These are phyloP conservation scores for Croton setiger DNA, from an alignment of 441 rosid species.

Conservation along the genomic window DNA sequence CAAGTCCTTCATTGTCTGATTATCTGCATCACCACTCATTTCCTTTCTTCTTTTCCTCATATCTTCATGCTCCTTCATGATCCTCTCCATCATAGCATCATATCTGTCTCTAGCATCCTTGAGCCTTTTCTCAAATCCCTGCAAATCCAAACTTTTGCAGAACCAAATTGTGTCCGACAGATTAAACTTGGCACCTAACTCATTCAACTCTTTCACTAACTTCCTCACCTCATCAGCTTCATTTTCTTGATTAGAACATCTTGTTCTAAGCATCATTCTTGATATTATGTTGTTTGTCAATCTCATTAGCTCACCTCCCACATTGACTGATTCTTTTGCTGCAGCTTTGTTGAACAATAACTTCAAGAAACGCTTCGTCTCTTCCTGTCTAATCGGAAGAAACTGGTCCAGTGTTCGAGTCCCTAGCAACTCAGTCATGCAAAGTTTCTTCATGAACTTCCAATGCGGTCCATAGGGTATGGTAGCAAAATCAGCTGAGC, in stretches of 20 bases:
- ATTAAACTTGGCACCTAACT: constrained; percentile 51
- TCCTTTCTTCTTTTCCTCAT: constrained; percentile 26
- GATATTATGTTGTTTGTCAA: constrained; percentile 53
- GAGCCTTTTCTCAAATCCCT: constrained; percentile 51
- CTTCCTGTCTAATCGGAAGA: constrained; percentile 44
- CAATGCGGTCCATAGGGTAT: constrained; percentile 59
- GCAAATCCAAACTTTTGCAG: constrained; percentile 53
- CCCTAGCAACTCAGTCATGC: constrained; percentile 63
- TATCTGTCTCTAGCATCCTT: constrained; percentile 47
- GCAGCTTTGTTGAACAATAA: constrained; percentile 37
- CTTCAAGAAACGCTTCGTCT: constrained; percentile 34
- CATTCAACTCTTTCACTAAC: constrained; percentile 52
- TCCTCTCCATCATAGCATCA: constrained; percentile 53
- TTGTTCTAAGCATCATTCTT: constrained; percentile 47
- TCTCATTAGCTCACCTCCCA: constrained; percentile 50
- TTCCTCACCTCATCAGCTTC: constrained; percentile 47
- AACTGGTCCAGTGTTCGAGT: constrained; percentile 44
- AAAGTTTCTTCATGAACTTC: constrained; percentile 74
- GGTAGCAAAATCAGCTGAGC: constrained; percentile 58
- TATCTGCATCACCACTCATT: constrained; percentile 7
- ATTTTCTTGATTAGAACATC: constrained; percentile 35
- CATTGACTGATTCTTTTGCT: constrained; percentile 34
- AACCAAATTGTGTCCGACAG: constrained; percentile 63
- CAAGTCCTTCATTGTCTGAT: constrained; percentile 35
- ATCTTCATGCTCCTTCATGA: constrained; percentile 49